These are phyloP conservation scores for Karstenula rhodostoma DNA, from an alignment of 2,329 filamentous ascomycete species.

Conservation along the genomic window DNA sequence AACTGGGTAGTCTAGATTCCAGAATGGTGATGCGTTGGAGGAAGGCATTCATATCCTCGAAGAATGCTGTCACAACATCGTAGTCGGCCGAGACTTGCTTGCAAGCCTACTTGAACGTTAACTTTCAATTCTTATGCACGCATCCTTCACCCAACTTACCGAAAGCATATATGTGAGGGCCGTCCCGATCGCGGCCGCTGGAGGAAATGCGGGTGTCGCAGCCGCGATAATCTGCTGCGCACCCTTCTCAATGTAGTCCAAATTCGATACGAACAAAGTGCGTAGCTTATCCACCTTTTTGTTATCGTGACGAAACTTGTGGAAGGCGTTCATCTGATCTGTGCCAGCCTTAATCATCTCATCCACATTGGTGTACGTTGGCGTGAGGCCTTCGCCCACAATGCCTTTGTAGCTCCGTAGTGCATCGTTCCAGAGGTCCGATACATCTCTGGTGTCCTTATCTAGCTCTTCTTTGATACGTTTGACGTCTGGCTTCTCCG, in stretches of 20 bases:
- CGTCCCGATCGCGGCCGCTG: conserved; percentile 8
- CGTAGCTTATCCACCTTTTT: conserved; percentile 10
- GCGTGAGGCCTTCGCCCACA: conserved; percentile 1
- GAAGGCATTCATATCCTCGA: conserved; percentile 12
- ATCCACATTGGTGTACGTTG: conserved; percentile 7
- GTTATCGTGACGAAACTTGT: conserved; percentile 7
- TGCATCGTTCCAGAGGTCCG: conserved; percentile 10
- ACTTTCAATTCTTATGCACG: too few species aligned
- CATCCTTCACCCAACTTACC: not conserved
- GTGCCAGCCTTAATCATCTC: conserved; percentile 12
- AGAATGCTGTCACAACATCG: conserved; percentile 10
- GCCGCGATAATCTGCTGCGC: conserved; percentile 11
- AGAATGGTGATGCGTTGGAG: conserved; percentile 9
- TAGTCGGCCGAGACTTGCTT: conserved; percentile 12
- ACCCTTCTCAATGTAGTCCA: conserved; percentile 6
- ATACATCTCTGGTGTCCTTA: conserved; percentile 7
- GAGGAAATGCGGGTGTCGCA: conserved; percentile 5
- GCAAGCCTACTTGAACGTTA: not conserved
- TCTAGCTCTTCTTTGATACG: conserved; percentile 11
- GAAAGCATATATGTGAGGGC: conserved; percentile 10
- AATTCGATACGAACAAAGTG: conserved; percentile 2
- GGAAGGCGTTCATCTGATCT: conserved; percentile 13
- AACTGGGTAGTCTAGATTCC: conserved; percentile 7
- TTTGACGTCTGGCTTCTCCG: not conserved
- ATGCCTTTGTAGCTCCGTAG: conserved; percentile 11